A percentile compares a stretch with the other conserved stretches of the same genome.
These are phyloP conservation scores for Noccaea bulbosa DNA, from an alignment of 345 rosid genomes.

Conservation along the genomic window DNA sequence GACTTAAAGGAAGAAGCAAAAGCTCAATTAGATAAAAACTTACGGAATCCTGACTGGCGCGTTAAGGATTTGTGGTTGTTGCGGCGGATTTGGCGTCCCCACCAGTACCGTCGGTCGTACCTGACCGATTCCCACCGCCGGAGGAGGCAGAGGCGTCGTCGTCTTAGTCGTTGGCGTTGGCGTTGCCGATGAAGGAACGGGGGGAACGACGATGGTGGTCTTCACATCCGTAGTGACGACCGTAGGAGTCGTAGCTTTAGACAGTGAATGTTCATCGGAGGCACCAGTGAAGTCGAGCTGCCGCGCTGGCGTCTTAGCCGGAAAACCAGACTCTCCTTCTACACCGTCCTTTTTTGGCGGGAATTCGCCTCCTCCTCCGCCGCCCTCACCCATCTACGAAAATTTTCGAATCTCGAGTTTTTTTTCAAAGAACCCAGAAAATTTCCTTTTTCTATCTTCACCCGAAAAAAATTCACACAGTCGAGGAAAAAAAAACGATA, in stretches of 20 bases:
- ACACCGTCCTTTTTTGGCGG: slow-evolving; percentile 67
- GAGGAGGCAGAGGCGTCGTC: slow-evolving; percentile 27
- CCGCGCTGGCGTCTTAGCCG: slow-evolving; percentile 78
- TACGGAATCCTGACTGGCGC: slow-evolving; percentile 62
- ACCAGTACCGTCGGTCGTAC: slow-evolving; percentile 43
- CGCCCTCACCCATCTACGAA: slow-evolving; percentile 65
- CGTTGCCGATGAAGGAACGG: slow-evolving; percentile 32
- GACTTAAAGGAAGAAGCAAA: not conserved
- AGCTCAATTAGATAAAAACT: slow-evolving; percentile 39
- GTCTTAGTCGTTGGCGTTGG: not conserved
- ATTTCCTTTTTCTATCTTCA: slow-evolving; percentile 22
- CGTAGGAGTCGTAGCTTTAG: slow-evolving; percentile 32
- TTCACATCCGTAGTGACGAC: slow-evolving; percentile 19
- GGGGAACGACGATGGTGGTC: slow-evolving; percentile 12
- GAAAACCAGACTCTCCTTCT: slow-evolving; percentile 53
- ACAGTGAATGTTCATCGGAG: slow-evolving; percentile 56
- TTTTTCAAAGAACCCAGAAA: slow-evolving; percentile 27
- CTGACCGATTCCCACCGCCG: slow-evolving; percentile 32
- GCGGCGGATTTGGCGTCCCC: slow-evolving; percentile 37
- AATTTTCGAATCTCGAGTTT: slow-evolving; percentile 38
- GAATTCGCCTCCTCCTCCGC: slow-evolving; percentile 65
- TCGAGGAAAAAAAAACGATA: slow-evolving; percentile 24
- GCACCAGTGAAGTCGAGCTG: slow-evolving; percentile 90
- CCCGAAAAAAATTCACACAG: slow-evolving; percentile 16
- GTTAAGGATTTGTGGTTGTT: slow-evolving; percentile 44